Evolutionary conservation across 768 basidiomycete species (phyloP).

Genomic region (Rhizopogon rudus): DNA sequence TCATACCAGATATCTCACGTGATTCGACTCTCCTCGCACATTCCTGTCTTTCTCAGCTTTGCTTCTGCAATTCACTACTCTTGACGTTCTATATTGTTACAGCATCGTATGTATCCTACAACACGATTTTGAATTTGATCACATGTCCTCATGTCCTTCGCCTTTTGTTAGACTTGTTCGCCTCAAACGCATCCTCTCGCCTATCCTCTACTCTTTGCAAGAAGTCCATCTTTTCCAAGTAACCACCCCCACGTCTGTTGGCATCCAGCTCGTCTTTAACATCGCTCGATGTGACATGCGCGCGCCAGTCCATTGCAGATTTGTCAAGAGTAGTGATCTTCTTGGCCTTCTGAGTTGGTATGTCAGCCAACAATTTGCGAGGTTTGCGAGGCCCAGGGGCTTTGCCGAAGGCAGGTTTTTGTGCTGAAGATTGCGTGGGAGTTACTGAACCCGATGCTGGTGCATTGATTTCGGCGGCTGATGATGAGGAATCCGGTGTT

Average conservation of each 20-base stretch:
- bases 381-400: slow-evolving; percentile 66
- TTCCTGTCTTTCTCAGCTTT: background rate
- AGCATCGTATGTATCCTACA: background rate
- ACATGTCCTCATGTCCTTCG: slow-evolving; percentile 9
- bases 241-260: slow-evolving; percentile 71
- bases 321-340: slow-evolving; percentile 84
- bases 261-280: slow-evolving; percentile 70
- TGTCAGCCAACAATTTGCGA: slow-evolving; percentile 47
- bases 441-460: background rate
- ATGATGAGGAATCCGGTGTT: slow-evolving; percentile 3
- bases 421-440: background rate
- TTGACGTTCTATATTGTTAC: background rate
- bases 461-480: background rate
- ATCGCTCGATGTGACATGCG: slow-evolving; percentile 48
- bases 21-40: background rate
- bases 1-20: background rate
- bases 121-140: background rate
- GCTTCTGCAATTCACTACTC: background rate
- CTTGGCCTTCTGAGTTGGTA: slow-evolving; percentile 59
- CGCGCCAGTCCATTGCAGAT: slow-evolving; percentile 81
- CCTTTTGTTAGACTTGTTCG: slow-evolving; percentile 52
- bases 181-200: slow-evolving; percentile 60
- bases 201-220: slow-evolving; percentile 69
- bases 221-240: slow-evolving; percentile 83
- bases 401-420: slow-evolving; percentile 21